Evolutionary conservation across 176 grass and related monocot species (phyloP), one percentile per base, ranked within the genome.

Genomic region (Phoenix dactylifera): DNA sequence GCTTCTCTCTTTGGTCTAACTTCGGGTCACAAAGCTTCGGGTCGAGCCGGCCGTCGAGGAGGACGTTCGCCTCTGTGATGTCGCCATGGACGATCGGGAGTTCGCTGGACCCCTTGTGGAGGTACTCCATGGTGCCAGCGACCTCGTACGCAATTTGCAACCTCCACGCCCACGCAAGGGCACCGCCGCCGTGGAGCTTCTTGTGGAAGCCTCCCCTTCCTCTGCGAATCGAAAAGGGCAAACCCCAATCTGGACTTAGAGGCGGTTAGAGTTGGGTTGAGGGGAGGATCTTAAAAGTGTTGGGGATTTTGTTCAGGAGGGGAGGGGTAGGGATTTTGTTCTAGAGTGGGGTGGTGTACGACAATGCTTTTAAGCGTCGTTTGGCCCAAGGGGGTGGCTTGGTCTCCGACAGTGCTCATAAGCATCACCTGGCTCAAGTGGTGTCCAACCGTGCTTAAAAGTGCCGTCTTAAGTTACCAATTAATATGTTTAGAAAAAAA

Each of bases 61-160:
- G 79, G 60, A 95, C 90, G 78, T 95, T 95, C 55, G 90, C 79
- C 7, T 86, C 74, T 15, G 90, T 89, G 51, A 95, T 63, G 68
- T 95, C 90, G 67, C 78, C 83, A 71, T 95, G 90, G 51, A 89
- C 90, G 59, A 95, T 58, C 0, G 61, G 74, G 22, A 69, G 66
- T 22, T 70, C 56, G 76, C 50, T 58, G 22, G 28, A 18, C 15
- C 57, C 2, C 55, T 7, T 57, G 61, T 96, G 91, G 69, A 96
- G 80, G 77, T 96, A 78, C 67, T 90, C 83, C 14, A 96, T 56
- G 1, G 86, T 86, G 55, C 29, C 55, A 26, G 91, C 83, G 1
- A 90, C 63, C 66, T 96, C 86, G 65, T 84, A 80, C 26, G 89
- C 32, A 61, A 85, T 30, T 16, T 72, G 77, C 86, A 79, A 85